Conservation (phyloP, 2,329 filamentous ascomycete species). For the Tolypocladium ophioglossoides region DNA sequence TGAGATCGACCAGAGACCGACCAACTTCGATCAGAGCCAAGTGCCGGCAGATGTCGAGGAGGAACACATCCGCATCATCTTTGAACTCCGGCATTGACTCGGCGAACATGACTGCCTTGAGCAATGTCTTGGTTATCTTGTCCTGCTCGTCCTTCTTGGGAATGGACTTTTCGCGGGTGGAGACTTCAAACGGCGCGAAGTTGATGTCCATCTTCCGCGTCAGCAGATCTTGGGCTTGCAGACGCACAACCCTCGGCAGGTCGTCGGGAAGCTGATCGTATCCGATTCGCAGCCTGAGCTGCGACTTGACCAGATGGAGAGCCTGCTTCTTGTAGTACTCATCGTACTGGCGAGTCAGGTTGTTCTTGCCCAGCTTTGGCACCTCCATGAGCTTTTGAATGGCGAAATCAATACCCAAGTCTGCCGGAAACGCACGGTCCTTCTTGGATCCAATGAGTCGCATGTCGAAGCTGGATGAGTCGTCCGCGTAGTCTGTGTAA, state of each 20-base stretch:
- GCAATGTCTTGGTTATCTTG: conserved; percentile 66
- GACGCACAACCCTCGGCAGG: conserved; percentile 68
- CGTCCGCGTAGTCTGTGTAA: conserved; percentile 80
- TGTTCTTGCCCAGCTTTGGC: conserved; percentile 49
- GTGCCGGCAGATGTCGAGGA: conserved; percentile 76
- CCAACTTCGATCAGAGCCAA: conserved; percentile 87
- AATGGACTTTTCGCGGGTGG: conserved; percentile 73
- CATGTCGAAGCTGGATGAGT: conserved; percentile 77
- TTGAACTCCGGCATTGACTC: conserved; percentile 74
- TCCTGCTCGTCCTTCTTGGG: conserved; percentile 83
- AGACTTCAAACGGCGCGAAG: conserved; percentile 59
- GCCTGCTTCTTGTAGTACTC: conserved; percentile 89
- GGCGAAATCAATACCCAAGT: conserved; percentile 78
- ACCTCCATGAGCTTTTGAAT: conserved; percentile 79
- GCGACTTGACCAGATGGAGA: conserved; percentile 74
- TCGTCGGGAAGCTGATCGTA: conserved; percentile 84
- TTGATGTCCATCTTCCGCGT: conserved; percentile 62
- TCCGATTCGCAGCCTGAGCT: conserved; percentile 84
- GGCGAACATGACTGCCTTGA: conserved; percentile 83
- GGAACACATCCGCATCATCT: conserved; percentile 61
- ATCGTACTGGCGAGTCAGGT: conserved; percentile 54
- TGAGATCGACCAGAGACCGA: conserved; percentile 68
- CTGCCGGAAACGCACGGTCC: conserved; percentile 77
- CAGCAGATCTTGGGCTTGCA: conserved; percentile 80
- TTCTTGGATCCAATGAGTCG: conserved; percentile 81